Base-by-base conservation (phyloP, 2,329 filamentous ascomycete genomes). In the Colletotrichum orchidophilum region DNA sequence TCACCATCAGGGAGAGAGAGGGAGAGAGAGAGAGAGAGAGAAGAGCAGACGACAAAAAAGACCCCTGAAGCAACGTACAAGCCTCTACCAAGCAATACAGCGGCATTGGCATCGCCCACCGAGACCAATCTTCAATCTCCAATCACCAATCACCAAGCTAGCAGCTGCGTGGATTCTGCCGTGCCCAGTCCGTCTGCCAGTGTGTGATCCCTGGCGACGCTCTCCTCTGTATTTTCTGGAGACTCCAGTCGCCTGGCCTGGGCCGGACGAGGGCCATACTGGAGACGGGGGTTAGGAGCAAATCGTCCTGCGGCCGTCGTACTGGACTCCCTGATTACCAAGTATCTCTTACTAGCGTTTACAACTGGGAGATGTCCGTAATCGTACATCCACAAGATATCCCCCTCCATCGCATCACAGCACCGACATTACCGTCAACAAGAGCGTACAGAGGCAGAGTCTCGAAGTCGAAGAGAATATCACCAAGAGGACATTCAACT, bases 201-300 rank as follows among this genome's bases (percentile, higher is more conserved):
- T 21, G 6, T 46, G 54, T 33, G 24, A 49, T 60, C 42, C 53
- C 53, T 53, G 53, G 29, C 29, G 53, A 9, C n/a, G 29, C 18
- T 57, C 53, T 24, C 21, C n/a, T 12, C 29, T 57, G 53, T 24
- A 24, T 24, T 35, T 60, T 60, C 58, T 49, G 58, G 58, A 60
- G 58, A 27, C 58, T 49, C 54, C 42, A 15, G 58, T 55, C 60
- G 59, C 54, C 63, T 66, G 63, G 55, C 54, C 66, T 50, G 29
- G 54, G 46, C 27, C 35, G 31, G 31, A 58, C 18, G 26, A 53
- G 26, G 26, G 13, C 50, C 42, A 49, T 4, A 24, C 3, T 49
- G 15, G 24, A 67, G 31, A 12, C 11, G 57, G 27, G 46, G 67
- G 63, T 52, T 31, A 71, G 64, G 68, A 71, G 68, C 68, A 71